Percentiles rank a stretch among this genome's conserved stretches.
These are phyloP conservation scores for Hypoxylon fragiforme DNA, from an alignment of 495 filamentous ascomycete genomes.

Conservation along the genomic window DNA sequence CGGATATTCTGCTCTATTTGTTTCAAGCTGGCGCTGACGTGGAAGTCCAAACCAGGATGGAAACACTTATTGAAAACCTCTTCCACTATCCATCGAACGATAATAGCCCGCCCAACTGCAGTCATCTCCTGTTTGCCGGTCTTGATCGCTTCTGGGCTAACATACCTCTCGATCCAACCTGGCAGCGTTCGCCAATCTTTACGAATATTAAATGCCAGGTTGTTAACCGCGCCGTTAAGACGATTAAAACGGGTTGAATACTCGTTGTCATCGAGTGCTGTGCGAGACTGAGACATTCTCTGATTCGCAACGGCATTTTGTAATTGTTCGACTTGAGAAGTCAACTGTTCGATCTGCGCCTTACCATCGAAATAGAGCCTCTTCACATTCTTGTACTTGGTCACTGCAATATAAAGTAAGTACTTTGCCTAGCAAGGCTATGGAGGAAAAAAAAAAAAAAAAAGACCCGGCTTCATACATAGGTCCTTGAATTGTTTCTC, in stretches of 20 bases:
- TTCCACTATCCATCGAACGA: conserved; percentile 87
- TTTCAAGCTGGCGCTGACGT: conserved; percentile 78
- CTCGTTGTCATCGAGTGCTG: conserved; percentile 94
- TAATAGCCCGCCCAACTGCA: conserved; percentile 85
- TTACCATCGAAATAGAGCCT: conserved; percentile 96
- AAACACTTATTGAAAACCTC: conserved; percentile 90
- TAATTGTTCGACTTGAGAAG: conserved; percentile 86
- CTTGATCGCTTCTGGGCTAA: conserved; percentile 79
- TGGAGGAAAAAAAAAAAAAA: no score
- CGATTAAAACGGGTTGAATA: conserved; percentile 89
- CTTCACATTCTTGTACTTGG: conserved; percentile 98
- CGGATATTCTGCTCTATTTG: conserved; percentile 88
- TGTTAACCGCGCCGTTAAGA: conserved; percentile 91
- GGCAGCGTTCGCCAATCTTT: conserved; percentile 88
- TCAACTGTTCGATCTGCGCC: conserved; percentile 82
- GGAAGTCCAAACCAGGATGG: conserved; percentile 80
- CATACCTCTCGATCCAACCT: conserved; percentile 71
- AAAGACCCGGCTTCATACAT: conserved; percentile 63
- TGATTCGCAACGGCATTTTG: conserved; percentile 97
- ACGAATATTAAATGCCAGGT: conserved; percentile 90
- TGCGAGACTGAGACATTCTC: conserved; percentile 89
- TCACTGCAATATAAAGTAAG: conserved; percentile 56
- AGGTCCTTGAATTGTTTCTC: conserved; percentile 65
- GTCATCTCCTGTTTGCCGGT: conserved; percentile 96
- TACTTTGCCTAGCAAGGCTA: background rate